A percentile compares a stretch with the other conserved stretches of the same genome.
phyloP scores from a whole-genome alignment of 805 yeast species.

The Candida vartiovaarae region DNA sequence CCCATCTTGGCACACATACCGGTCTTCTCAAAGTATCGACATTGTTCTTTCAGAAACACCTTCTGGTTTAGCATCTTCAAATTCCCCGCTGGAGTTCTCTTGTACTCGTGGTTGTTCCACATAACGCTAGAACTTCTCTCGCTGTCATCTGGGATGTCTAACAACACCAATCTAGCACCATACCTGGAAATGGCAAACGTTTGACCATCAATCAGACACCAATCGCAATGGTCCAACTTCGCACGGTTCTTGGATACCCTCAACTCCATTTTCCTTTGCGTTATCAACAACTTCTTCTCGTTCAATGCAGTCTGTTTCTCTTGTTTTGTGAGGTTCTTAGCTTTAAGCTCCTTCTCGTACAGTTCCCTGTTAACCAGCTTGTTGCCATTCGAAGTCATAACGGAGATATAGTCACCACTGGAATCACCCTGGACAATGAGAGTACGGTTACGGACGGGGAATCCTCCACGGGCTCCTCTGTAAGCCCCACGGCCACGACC shows the following conservation, averaged over 20 bases:
- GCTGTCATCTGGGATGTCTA: slow-evolving; percentile 19
- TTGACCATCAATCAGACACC: slow-evolving; percentile 35
- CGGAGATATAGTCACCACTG: slow-evolving; percentile 24
- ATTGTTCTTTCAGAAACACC: slow-evolving; percentile 21
- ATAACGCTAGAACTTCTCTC: slow-evolving; percentile 3
- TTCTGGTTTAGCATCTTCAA: slow-evolving; percentile 17
- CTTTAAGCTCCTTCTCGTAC: slow-evolving; percentile 27
- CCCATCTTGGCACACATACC: slow-evolving; percentile 42
- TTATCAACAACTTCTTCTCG: slow-evolving; percentile 12
- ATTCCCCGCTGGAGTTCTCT: slow-evolving; percentile 24
- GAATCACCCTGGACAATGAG: slow-evolving; percentile 22
- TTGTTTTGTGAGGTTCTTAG: slow-evolving; percentile 17
- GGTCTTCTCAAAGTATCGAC: slow-evolving; percentile 22
- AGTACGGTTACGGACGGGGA: slow-evolving; percentile 25
- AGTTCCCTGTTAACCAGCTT: slow-evolving; percentile 32
- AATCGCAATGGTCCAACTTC: slow-evolving; percentile 38
- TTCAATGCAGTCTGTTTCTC: slow-evolving; percentile 18
- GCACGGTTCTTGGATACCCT: slow-evolving; percentile 26
- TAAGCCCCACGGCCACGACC: slow-evolving; percentile 15
- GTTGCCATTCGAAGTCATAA: slow-evolving; percentile 30
- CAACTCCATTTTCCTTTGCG: slow-evolving; percentile 15
- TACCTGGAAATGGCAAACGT: slow-evolving; percentile 35
- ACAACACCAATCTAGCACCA: slow-evolving; percentile 35
- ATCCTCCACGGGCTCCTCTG: slow-evolving; percentile 9
- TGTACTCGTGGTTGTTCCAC: slow-evolving; percentile 30